Percentiles rank a stretch among this genome's conserved stretches.
Evolutionary conservation across 345 rosid species (phyloP).

Genomic region (Iberis pinnata): DNA sequence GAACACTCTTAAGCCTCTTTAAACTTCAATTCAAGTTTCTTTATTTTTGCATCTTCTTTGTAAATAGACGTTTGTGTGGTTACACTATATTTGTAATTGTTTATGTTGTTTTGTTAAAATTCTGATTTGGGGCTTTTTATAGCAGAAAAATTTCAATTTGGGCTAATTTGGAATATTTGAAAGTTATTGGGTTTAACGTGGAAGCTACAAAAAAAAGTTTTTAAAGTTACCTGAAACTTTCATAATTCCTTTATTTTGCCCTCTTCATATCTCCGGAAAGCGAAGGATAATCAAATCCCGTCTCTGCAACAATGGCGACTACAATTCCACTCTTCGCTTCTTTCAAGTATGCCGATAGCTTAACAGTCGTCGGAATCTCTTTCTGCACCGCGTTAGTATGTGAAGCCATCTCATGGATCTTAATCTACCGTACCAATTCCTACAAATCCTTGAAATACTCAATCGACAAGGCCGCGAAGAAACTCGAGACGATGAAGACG

Average conservation of each 20-base stretch:
- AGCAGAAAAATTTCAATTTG: not conserved
- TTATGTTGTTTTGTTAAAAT: not conserved
- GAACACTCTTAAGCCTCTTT: conserved; percentile 58
- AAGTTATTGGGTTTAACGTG: not conserved
- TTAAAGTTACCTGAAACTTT: not conserved
- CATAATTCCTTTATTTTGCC: not conserved
- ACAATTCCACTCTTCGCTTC: conserved; percentile 46
- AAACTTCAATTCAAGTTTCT: conserved; percentile 6
- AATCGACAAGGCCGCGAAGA: conserved; percentile 91
- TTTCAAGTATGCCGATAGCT: conserved; percentile 67
- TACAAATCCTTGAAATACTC: conserved; percentile 90
- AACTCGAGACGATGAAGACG: conserved; percentile 87
- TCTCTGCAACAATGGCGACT: conserved; percentile 30
- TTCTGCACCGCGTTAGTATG: conserved; percentile 88
- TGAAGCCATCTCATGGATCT: conserved; percentile 92
- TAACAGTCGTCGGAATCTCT: conserved; percentile 81
- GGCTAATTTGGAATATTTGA: not conserved
- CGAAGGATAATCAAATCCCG: too few species aligned
- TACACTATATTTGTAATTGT: too few species aligned
- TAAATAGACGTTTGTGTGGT: too few species aligned
- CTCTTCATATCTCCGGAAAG: too few species aligned
- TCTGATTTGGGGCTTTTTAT: not conserved
- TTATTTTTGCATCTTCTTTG: not conserved
- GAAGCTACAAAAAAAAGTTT: not conserved
- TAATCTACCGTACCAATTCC: conserved; percentile 86